These are phyloP conservation scores for Ocimum tenuiflorum DNA, from an alignment of 257 asterid species.

Conservation along the genomic window DNA sequence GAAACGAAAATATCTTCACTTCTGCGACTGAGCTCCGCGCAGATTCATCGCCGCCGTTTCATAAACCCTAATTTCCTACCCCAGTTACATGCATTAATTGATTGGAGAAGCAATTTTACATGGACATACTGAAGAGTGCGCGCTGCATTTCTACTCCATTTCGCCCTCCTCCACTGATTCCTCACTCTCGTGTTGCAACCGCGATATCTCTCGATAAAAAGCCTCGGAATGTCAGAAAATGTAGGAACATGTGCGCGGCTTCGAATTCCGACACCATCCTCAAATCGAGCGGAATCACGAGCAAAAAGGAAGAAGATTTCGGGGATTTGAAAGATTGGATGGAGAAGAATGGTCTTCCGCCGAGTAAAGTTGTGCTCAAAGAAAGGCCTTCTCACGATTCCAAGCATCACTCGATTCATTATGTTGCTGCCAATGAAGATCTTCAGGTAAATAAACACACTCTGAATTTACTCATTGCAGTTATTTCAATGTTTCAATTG, in stretches of 20 bases:
- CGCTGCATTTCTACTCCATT: slow-evolving; percentile 52
- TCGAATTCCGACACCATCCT: slow-evolving; percentile 57
- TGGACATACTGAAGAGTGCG: slow-evolving; percentile 53
- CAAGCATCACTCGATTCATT: slow-evolving; percentile 64
- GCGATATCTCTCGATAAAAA: slow-evolving; percentile 21
- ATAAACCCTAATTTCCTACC: slow-evolving; percentile 5
- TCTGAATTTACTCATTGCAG: slow-evolving; percentile 1
- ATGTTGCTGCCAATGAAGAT: slow-evolving; percentile 86
- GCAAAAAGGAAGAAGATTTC: slow-evolving; percentile 33
- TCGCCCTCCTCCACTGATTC: slow-evolving; percentile 34
- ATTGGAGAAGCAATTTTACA: slow-evolving; percentile 15
- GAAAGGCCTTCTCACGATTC: slow-evolving; percentile 68
- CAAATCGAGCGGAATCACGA: slow-evolving; percentile 38
- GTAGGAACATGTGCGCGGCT: slow-evolving; percentile 39
- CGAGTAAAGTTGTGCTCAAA: slow-evolving; percentile 65
- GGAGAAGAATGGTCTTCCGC: slow-evolving; percentile 86
- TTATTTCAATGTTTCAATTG: slow-evolving; percentile 1
- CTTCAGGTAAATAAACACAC: slow-evolving; percentile 51
- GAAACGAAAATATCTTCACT: slow-evolving; percentile 18
- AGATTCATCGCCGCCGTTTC: neutral
- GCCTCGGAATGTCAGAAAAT: slow-evolving; percentile 23
- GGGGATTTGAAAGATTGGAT: slow-evolving; percentile 84
- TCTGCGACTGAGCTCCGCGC: slow-evolving; percentile 12
- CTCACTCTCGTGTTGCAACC: slow-evolving; percentile 30
- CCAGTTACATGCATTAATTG: slow-evolving; percentile 19